Evolutionary conservation across 139 green algal genomes (phyloP).

Genomic region (Volvox africanus): DNA sequence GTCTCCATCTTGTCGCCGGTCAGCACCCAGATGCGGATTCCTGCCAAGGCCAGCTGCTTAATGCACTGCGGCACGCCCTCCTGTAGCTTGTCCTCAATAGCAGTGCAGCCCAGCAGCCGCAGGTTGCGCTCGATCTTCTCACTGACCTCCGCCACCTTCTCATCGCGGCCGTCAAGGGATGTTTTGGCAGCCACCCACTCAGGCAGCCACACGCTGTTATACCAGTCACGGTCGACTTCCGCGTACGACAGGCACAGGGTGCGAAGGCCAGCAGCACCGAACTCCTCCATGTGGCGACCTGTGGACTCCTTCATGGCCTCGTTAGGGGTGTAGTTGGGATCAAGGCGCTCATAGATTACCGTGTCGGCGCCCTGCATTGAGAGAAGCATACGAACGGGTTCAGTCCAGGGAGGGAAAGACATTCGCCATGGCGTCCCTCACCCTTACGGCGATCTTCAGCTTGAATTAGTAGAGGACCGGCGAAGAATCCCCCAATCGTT

Average conservation of each 20-base stretch:
- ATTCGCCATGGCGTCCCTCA: too few species aligned
- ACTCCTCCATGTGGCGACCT: slow-evolving; percentile 82
- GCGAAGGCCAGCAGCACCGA: slow-evolving; percentile 84
- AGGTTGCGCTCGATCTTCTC: slow-evolving; percentile 84
- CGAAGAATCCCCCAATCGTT: too few species aligned
- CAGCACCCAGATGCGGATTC: slow-evolving; percentile 95
- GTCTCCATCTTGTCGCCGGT: slow-evolving; percentile 91
- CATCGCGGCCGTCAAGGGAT: slow-evolving; percentile 61
- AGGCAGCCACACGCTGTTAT: slow-evolving; percentile 60
- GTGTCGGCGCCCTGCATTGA: slow-evolving; percentile 82
- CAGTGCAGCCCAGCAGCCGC: slow-evolving; percentile 93
- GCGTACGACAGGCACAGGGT: slow-evolving; percentile 86
- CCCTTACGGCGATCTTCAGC: too few species aligned
- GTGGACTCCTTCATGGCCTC: slow-evolving; percentile 63
- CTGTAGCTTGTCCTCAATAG: slow-evolving; percentile 99
- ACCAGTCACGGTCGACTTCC: slow-evolving; percentile 65
- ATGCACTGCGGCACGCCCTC: slow-evolving; percentile 95
- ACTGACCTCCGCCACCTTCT: slow-evolving; percentile 61
- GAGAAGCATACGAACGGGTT: too few species aligned
- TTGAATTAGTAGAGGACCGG: too few species aligned
- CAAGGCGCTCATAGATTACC: slow-evolving; percentile 84
- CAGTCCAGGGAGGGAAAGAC: too few species aligned
- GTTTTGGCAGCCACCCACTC: slow-evolving; percentile 59
- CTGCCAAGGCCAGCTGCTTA: slow-evolving; percentile 83
- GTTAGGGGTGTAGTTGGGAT: slow-evolving; percentile 57